Base-by-base conservation (phyloP, 1,284 basidiomycete species). In the Cutaneotrichosporon dermatis region DNA sequence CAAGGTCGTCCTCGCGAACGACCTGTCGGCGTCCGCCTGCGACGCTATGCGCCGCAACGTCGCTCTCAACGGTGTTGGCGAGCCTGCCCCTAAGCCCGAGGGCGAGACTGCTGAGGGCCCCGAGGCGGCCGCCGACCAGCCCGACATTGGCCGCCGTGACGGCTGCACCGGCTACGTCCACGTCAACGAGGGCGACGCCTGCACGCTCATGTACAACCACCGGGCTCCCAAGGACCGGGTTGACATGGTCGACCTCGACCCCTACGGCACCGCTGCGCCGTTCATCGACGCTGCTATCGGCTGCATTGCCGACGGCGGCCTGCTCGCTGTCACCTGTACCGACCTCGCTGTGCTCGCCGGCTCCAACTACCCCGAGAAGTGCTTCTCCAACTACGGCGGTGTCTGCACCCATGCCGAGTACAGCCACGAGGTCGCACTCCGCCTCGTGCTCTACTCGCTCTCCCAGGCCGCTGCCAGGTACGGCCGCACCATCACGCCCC, bases 271-370 rank as follows among this genome's bases (percentile, higher is more conserved):
- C 5, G 96, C 96, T 1, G 89, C 92, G 3, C 93, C 94, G 0
- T 99, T 99, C 76, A 86, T 99, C 37, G 96, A 99, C 70, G 88
- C 88, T n/a, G 92, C 95, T 0, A 87, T 99, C n/a, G 92, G 96
- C 70, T 86, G 85, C 57, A 83, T 98, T 3, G 84, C 85, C 33
- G 93, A 96, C 67, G 92, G 89, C 71, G 93, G 92, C 87, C 79
- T 99, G 16, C 81, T 99, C 7, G 94, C 92, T 68, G 88, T 99
- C 40, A 99, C 96, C 8, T 99, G 96, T 77, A 99, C 96, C 2
- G 96, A 99, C 75, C 81, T 96, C 61, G 86, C 92, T 7, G 92
- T 99, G 6, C 82, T 99, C 39, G 96, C 94, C 0, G 94, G 94
- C 0, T 86, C 85, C 45, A 96, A 97, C 74, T 97, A 92, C 74